Conservation (phyloP, 1,284 basidiomycete species). For the Marasmius tenuissimus region DNA sequence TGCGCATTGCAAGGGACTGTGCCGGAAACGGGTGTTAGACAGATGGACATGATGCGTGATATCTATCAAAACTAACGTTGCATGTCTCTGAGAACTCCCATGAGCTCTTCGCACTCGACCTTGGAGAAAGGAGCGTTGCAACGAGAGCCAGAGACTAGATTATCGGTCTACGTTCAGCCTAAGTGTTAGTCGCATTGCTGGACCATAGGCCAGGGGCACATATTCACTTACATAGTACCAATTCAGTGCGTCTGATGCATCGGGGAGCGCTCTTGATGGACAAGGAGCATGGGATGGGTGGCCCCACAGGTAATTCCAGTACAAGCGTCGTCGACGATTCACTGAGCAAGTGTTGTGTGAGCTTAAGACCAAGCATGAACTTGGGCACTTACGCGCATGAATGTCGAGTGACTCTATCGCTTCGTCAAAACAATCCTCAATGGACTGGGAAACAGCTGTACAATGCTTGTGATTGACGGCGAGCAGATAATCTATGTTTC, state of each 20-base stretch:
- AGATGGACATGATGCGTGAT: neutral
- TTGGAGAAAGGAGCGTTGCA: slow-evolving; percentile 52
- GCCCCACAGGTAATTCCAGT: slow-evolving; percentile 51
- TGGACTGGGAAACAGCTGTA: slow-evolving; percentile 34
- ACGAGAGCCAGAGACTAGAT: slow-evolving; percentile 39
- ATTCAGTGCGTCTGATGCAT: slow-evolving; percentile 48
- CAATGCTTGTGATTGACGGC: slow-evolving; percentile 41
- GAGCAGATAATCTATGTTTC: slow-evolving; percentile 26
- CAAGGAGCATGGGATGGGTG: slow-evolving; percentile 44
- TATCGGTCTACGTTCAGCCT: slow-evolving; percentile 38
- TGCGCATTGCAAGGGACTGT: slow-evolving; percentile 29
- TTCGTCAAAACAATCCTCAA: slow-evolving; percentile 29
- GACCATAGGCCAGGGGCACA: neutral
- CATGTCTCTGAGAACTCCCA: slow-evolving; percentile 34
- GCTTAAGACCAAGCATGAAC: slow-evolving; percentile 5
- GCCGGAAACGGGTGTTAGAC: neutral
- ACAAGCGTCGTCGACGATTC: slow-evolving; percentile 43
- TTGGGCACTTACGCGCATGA: slow-evolving; percentile 21
- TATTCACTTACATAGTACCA: slow-evolving; percentile 45
- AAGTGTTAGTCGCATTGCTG: too few relatives aligned
- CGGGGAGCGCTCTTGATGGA: slow-evolving; percentile 38
- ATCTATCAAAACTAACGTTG: slow-evolving; percentile 22
- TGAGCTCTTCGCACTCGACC: slow-evolving; percentile 48
- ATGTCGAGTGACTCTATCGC: slow-evolving; percentile 26
- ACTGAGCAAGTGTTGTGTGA: slow-evolving; percentile 26